These are phyloP conservation scores for Boletus holoroseus DNA, from an alignment of 1,284 basidiomycete genomes.

Conservation along the genomic window DNA sequence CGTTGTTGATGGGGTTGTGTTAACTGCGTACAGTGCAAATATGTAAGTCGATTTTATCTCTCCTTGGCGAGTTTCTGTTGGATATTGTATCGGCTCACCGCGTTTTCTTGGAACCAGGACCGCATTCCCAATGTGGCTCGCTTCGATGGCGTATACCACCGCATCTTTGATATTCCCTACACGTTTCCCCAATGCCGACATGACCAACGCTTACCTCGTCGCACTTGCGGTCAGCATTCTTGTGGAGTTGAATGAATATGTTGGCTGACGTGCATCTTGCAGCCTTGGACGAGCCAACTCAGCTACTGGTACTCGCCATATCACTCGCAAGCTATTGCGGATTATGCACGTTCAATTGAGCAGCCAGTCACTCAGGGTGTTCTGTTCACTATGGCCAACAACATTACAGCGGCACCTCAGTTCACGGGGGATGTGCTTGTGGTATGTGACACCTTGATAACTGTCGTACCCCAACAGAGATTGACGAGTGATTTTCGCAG, in stretches of 20 bases:
- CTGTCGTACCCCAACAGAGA: background rate
- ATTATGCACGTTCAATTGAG: background rate
- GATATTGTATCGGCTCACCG: background rate
- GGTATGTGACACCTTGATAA: background rate
- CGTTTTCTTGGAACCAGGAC: background rate
- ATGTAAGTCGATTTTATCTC: background rate
- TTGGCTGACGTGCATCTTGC: background rate
- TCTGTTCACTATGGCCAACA: background rate
- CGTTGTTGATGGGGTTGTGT: background rate
- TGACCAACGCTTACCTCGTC: background rate
- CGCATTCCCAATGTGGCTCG: background rate
- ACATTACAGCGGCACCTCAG: background rate
- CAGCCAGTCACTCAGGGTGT: background rate
- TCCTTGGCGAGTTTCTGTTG: background rate
- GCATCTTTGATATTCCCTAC: background rate
- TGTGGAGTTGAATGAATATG: background rate
- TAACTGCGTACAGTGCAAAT: background rate
- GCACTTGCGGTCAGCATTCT: background rate
- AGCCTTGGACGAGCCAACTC: background rate
- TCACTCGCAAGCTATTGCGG: background rate
- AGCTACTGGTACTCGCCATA: background rate
- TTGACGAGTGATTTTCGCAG: background rate
- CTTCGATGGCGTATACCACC: background rate
- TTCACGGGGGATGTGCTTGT: background rate
- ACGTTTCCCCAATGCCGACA: background rate